Evolutionary conservation across 1,284 basidiomycete genomes (phyloP).

Genomic region (Tetrapyrgos nigripes): DNA sequence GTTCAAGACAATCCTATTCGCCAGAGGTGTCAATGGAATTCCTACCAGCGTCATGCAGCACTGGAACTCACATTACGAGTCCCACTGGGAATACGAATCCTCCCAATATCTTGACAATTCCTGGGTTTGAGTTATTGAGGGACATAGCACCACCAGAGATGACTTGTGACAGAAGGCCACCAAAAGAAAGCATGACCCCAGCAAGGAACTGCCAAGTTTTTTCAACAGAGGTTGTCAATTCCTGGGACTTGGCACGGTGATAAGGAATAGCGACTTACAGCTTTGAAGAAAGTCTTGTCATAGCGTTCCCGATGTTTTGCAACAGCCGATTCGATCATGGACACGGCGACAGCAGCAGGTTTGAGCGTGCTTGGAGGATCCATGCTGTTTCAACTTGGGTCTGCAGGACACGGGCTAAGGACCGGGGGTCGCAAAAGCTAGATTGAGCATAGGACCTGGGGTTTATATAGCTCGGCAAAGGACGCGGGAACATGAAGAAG

Average conservation of each 20-base stretch:
- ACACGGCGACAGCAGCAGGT: constrained; percentile 62
- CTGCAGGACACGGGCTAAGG: background rate
- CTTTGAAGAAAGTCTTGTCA: constrained; percentile 69
- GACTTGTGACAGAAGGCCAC: constrained; percentile 68
- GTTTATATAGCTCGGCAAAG: background rate
- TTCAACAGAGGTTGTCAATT: background rate
- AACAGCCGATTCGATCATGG: constrained; percentile 62
- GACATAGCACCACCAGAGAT: constrained; percentile 63
- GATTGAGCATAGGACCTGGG: too few relatives aligned
- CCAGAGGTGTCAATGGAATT: background rate
- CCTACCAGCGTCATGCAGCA: background rate
- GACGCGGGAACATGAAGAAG: too few relatives aligned
- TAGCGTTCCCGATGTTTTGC: constrained; percentile 67
- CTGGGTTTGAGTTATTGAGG: constrained; percentile 61
- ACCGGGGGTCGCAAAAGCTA: background rate
- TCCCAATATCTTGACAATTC: constrained; percentile 67
- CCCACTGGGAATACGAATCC: constrained; percentile 78
- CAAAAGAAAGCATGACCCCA: constrained; percentile 75
- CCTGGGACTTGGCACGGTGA: background rate
- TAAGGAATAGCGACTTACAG: constrained; percentile 48
- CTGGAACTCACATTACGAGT: constrained; percentile 67
- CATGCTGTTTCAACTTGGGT: background rate
- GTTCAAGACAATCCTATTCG: constrained; percentile 72
- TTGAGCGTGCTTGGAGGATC: constrained; percentile 56
- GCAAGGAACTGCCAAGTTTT: constrained; percentile 58